Conservation (phyloP, 768 basidiomycete genomes). For the Dioszegia crocea region DNA sequence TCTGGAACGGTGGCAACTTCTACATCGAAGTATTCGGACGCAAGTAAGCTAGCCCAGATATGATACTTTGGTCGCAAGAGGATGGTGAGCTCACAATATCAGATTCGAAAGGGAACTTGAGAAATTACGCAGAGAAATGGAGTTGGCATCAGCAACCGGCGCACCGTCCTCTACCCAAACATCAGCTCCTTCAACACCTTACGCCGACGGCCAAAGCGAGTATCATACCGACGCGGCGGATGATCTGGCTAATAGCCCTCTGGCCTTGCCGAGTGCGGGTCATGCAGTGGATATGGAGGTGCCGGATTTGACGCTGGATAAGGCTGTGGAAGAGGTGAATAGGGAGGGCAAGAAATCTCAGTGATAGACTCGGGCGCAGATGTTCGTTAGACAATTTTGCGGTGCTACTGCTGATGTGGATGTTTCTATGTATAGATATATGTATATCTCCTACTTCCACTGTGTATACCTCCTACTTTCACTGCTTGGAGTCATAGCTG, state of each 20-base stretch:
- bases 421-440: too few species aligned
- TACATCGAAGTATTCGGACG: constrained; percentile 96
- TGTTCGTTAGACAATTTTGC: too few species aligned
- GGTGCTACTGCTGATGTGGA: too few species aligned
- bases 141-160: constrained; percentile 54
- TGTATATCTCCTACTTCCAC: too few species aligned
- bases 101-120: constrained; percentile 93
- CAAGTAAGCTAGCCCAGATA: constrained; percentile 62
- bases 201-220: constrained; percentile 8
- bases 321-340: constrained; percentile 21
- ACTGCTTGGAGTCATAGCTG: too few species aligned
- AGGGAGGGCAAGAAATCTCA: constrained; percentile 11
- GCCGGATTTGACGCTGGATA: constrained; percentile 29
- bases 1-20: constrained; percentile 84
- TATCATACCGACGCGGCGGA: constrained; percentile 15
- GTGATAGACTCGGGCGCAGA: too few species aligned
- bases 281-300: constrained; percentile 29
- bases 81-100: constrained; percentile 11
- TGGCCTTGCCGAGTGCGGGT: constrained; percentile 33
- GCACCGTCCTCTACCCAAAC: constrained; percentile 10
- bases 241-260: constrained; percentile 34
- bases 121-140: constrained; percentile 81
- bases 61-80: too few species aligned
- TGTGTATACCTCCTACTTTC: too few species aligned
- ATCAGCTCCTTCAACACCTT: background rate